A percentile compares a stretch with the other conserved stretches of the same genome.
Evolutionary conservation across 75 land plant genomes (phyloP).

Genomic region (Selaginella tamariscina): DNA sequence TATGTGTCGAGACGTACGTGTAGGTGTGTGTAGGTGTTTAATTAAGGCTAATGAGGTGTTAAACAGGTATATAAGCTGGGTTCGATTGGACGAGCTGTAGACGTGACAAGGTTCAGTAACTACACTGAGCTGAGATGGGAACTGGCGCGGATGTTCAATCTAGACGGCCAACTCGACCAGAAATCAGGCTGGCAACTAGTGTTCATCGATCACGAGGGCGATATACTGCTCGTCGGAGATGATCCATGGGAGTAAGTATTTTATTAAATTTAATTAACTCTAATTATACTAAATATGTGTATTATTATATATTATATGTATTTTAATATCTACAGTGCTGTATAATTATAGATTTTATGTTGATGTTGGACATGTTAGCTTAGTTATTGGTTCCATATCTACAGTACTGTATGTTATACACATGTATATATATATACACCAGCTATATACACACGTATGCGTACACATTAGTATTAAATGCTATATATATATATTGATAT

Average conservation of each 20-base stretch:
- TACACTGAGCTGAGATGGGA: constrained; percentile 8
- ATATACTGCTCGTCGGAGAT: constrained; percentile 8
- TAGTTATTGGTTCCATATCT: too few relatives aligned
- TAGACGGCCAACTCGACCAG: constrained; percentile 8
- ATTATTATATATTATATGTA: too few relatives aligned
- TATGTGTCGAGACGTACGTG: neutral
- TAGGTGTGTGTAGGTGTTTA: neutral
- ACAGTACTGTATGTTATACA: too few relatives aligned
- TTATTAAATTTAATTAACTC: too few relatives aligned
- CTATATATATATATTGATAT: neutral
- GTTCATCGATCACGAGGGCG: constrained; percentile 7
- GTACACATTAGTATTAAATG: too few relatives aligned
- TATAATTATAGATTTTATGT: too few relatives aligned
- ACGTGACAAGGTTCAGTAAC: constrained; percentile 11
- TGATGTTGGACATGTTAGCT: too few relatives aligned
- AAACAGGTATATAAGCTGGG: constrained; percentile 9
- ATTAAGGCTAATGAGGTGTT: neutral
- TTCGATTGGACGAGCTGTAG: constrained; percentile 5
- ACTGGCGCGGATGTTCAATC: constrained; percentile 6
- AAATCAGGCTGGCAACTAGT: constrained; percentile 13
- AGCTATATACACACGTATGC: too few relatives aligned
- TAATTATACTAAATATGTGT: too few relatives aligned
- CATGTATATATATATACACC: too few relatives aligned
- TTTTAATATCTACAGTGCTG: too few relatives aligned
- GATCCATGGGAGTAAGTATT: constrained; percentile 13